Evolutionary conservation across 2,329 filamentous ascomycete species (phyloP), one percentile per base, ranked within the genome.

Genomic region (Alternaria hordeiaustralica): DNA sequence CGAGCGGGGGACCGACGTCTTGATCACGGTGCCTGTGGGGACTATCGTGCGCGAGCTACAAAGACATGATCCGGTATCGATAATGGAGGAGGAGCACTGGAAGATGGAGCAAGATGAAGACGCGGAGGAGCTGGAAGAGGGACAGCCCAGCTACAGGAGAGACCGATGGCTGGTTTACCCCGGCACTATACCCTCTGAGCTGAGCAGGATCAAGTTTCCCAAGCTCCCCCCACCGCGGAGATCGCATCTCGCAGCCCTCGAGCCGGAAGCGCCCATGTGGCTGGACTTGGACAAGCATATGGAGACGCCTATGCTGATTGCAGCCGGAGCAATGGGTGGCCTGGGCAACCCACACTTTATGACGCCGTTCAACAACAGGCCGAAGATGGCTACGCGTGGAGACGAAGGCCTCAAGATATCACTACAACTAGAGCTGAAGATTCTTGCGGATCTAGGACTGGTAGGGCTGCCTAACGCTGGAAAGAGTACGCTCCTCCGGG

Each of bases 381-480:
- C 96, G 1, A 90, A 95, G 73, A 97, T 94, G 78, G 96, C 95
- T 6, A 97, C 94, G 1, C 92, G 89, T 70, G 96, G 96, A 45
- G 93, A 97, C 70, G 85, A 87, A 12, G 92, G 93, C 41, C 88
- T 96, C 72, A 90, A 88, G 43, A 84, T 99, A 74, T 89, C 90
- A 51, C 82, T 99, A 36, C 90, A 97, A 76, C 87, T 99, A 13
- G 96, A 99, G 79, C 87, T 99, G 65, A 98, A 97, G 84, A 87
- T 99, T 10, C 89, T 99, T 44, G 96, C 96, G 6, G 96, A 99
- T 80, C 91, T 99, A 8, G 96, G 96, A 0, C 86, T 99, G 3
- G 96, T 99, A 15, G 96, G 96, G 1, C 87, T 98, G 15, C 96
- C 96, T 2, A 99, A 99, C 78, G 96, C 95, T 5, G 96, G 96